phyloP scores from a whole-genome alignment of 1,284 basidiomycete species.

The Trichosporon faecale region DNA sequence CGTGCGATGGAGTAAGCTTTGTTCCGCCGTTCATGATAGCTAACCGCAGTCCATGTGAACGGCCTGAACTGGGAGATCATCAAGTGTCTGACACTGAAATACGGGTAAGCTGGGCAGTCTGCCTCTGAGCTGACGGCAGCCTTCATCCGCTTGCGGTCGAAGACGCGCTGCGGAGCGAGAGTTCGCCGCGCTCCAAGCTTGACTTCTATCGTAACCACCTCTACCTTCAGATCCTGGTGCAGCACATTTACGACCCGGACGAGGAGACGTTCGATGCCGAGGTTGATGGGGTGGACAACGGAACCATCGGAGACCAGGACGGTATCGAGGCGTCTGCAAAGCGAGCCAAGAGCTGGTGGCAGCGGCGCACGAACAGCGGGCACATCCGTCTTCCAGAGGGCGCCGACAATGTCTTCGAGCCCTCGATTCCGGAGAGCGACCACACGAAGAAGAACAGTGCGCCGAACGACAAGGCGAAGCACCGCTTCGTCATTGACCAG shows the following conservation, averaged over 20 bases:
- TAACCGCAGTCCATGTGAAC: conserved; percentile 45
- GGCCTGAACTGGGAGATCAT: conserved; percentile 52
- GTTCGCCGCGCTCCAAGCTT: conserved; percentile 48
- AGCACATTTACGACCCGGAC: conserved; percentile 45
- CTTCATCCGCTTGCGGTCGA: conserved; percentile 52
- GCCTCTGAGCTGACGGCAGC: conserved; percentile 23
- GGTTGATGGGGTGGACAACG: background rate
- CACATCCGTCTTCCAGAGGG: conserved; percentile 44
- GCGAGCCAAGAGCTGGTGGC: conserved; percentile 15
- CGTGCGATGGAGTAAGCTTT: conserved; percentile 46
- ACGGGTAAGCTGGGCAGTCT: conserved; percentile 29
- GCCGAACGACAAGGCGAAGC: conserved; percentile 33
- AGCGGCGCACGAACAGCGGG: conserved; percentile 7
- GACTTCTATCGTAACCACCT: conserved; percentile 52
- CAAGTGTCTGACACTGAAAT: conserved; percentile 47
- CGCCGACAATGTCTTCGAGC: conserved; percentile 50
- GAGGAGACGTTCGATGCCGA: conserved; percentile 5
- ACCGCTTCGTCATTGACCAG: conserved; percentile 47
- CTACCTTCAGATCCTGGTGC: conserved; percentile 50
- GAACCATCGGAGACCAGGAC: background rate
- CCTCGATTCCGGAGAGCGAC: conserved; percentile 24
- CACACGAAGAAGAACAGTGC: conserved; percentile 9
- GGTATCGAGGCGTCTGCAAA: background rate
- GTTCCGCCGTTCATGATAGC: background rate
- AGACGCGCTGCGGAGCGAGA: conserved; percentile 45